Base-by-base conservation (phyloP, 1,139 yeast genomes). In the Magnusiomyces ingens region DNA sequence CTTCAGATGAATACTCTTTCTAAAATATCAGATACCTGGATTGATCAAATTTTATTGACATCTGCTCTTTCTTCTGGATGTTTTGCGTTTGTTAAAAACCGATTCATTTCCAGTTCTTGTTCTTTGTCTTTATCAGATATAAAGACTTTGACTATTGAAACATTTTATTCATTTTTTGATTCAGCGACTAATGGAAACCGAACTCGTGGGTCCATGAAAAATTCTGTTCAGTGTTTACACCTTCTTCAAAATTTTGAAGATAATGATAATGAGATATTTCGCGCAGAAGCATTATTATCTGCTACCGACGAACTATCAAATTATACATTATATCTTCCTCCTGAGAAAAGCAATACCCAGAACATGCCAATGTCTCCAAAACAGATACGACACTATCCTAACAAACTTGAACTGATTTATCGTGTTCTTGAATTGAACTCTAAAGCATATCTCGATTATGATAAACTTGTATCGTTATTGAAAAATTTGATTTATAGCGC, bases 121-220 rank as follows among this genome's bases (percentile, higher is more conserved):
- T 10, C 32, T 21, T n/a, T 49, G 15, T 18, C 21, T 32, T 40
- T 22, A 15, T 44, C 45, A 8, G 41, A 51, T 4, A 32, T 56
- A 2, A 44, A 52, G 12, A 55, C 41, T 18, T 48, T 37, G n/a
- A 45, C 19, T 45, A 54, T 55, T 49, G 58, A 52, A 17, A 63
- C 66, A 3, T 65, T 68, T 48, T 60, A 66, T 48, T 53, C 54
- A 21, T 66, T 63, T 36, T 67, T 58, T 48, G 69, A 66, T 40
- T 44, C 55, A n/a, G 71, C 71, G 1, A 59, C 70, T 1, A 66
- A 66, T 51, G 67, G 69, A 21, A 67, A 62, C 52, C 56, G 57
- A 37, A 56, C 64, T 1, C 54, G 68, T 35, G 70, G 69, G 2
- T 54, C 59, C n/a, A 58, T 68, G 64, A 64, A 62, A 55, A 57